A percentile compares a stretch with the other conserved stretches of the same genome.
Evolutionary conservation across 495 filamentous ascomycete genomes (phyloP).

Genomic region (Lichina pygmaea): DNA sequence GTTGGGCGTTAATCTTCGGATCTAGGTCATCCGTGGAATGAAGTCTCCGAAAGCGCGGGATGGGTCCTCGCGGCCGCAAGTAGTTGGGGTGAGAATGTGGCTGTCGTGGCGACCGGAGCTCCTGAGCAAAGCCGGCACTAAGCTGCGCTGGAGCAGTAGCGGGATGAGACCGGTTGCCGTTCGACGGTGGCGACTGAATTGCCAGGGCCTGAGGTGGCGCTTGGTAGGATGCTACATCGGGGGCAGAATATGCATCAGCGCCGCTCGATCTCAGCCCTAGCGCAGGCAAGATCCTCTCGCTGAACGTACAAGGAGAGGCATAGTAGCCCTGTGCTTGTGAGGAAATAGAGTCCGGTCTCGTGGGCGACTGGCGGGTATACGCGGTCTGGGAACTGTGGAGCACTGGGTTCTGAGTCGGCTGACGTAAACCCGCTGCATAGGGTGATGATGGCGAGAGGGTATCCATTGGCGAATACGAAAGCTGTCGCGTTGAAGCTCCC

Average conservation of each 20-base stretch:
- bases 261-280: not conserved
- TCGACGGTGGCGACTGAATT: slow-evolving; percentile 35
- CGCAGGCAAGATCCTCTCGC: not conserved
- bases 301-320: slow-evolving; percentile 9
- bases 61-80: slow-evolving; percentile 33
- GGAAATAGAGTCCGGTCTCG: slow-evolving; percentile 25
- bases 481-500: slow-evolving; percentile 59
- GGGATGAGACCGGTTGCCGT: slow-evolving; percentile 38
- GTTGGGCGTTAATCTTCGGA: slow-evolving; percentile 63
- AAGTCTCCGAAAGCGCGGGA: slow-evolving; percentile 68
- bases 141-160: slow-evolving; percentile 39
- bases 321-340: slow-evolving; percentile 39
- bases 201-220: slow-evolving; percentile 31
- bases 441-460: slow-evolving; percentile 35
- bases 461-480: slow-evolving; percentile 91
- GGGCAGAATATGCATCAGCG: not conserved
- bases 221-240: slow-evolving; percentile 7
- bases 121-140: slow-evolving; percentile 41
- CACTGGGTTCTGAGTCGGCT: slow-evolving; percentile 21
- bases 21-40: slow-evolving; percentile 44
- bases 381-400: slow-evolving; percentile 10
- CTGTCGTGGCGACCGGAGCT: slow-evolving; percentile 45
- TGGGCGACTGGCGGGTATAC: slow-evolving; percentile 27
- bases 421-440: slow-evolving; percentile 28
- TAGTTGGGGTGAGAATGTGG: slow-evolving; percentile 19